Conservation (phyloP, 192 early-diverging fungal species). For the Umbelopsis sp. region DNA sequence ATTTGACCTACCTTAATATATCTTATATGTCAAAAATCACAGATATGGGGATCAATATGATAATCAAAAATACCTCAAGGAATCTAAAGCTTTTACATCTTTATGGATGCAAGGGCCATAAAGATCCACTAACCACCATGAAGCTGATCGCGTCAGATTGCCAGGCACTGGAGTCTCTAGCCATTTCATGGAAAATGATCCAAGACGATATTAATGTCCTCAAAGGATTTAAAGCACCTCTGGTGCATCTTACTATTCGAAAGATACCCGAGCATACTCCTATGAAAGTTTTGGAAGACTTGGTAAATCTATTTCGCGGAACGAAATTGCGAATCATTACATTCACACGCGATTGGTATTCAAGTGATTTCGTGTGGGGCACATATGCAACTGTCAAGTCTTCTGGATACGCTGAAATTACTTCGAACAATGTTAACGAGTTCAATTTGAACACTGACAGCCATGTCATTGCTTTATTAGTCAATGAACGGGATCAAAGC, state of each 20-base stretch:
- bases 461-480: neutral
- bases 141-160: neutral
- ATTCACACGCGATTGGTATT: neutral
- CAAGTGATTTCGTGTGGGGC: neutral
- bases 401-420: neutral
- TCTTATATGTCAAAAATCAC: constrained; percentile 1
- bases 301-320: neutral
- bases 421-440: neutral
- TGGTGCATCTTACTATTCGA: neutral
- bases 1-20: constrained; percentile 5
- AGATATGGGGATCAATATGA: neutral
- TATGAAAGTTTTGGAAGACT: neutral
- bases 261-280: constrained; percentile 7
- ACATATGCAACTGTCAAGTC: neutral
- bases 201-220: neutral
- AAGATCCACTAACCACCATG: neutral
- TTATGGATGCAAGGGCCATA: neutral
- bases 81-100: neutral
- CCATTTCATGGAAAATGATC: constrained; percentile 9
- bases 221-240: neutral
- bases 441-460: constrained; percentile 1
- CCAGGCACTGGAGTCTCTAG: neutral
- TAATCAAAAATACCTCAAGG: neutral
- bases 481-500: neutral
- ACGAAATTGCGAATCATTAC: neutral